Evolutionary conservation across 257 asterid genomes (phyloP), one percentile per base, ranked within the genome.

Genomic region (Scutellaria barbata): DNA sequence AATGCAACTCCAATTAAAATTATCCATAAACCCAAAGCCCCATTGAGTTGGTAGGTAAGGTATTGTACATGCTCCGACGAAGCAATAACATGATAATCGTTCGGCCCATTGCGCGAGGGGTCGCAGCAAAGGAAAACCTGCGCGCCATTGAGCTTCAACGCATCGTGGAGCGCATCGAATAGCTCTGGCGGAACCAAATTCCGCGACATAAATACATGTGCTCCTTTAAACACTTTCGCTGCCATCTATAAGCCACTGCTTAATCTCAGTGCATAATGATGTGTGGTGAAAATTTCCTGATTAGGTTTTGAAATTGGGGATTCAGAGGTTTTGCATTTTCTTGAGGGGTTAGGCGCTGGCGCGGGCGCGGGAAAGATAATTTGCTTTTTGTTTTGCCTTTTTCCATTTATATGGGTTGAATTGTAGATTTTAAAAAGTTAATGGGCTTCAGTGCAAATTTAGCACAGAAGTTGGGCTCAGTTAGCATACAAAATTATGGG

Each of bases 101-200:
- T 74, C 47, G 85, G 81, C 8, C 88, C 86, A 58, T 88, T 95
- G 39, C 96, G 91, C 40, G 93, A 78, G 63, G 99, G 96, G 42
- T 95, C 96, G 73, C 98, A 95, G 82, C 98, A 91, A 68, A 88
- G 92, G 37, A 91, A 64, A 51, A 95, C 81, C 67, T 85, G 78
- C 10, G 99, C 99, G 54, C 99, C 98, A 57, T 88, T 95, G 81
- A 82, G 95, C 85, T 89, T 91, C 75, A 95, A 80, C 13, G 98
- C 96, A 73, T 89, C 98, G 87, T 89, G 98, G 66, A 95, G 95
- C 62, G 96, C 76, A 74, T 95, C 99, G 79, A 86, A 95, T 46
- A 79, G 78, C 85, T 95, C 99, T 54, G 99, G 96, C 53, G 96
- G 99, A 14, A 95, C 96, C 63, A 95, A 83, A 53, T 80, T 89